Percentiles rank a stretch among this genome's conserved stretches.
These are phyloP conservation scores for Aulographum hederae DNA, from an alignment of 2,329 filamentous ascomycete genomes.

Conservation along the genomic window DNA sequence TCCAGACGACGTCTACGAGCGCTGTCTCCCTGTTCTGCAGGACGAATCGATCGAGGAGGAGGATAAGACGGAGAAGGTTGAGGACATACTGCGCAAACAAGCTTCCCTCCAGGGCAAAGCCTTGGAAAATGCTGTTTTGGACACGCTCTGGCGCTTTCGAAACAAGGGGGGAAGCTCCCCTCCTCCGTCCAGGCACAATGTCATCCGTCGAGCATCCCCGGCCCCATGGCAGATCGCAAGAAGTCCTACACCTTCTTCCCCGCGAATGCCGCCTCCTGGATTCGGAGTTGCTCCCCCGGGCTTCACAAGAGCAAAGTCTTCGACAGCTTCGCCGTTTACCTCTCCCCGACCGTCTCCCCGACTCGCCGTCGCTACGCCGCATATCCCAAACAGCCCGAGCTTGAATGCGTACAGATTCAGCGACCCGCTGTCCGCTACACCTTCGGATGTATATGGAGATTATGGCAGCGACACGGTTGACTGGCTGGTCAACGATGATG, in stretches of 20 bases:
- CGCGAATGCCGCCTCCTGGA: slow-evolving; percentile 64
- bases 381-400: slow-evolving; percentile 83
- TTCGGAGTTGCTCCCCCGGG: slow-evolving; percentile 54
- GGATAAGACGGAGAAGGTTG: slow-evolving; percentile 82
- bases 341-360: slow-evolving; percentile 86
- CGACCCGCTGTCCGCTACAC: slow-evolving; percentile 53
- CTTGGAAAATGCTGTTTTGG: slow-evolving; percentile 78
- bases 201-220: slow-evolving; percentile 78
- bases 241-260: slow-evolving; percentile 64
- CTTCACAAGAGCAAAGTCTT: slow-evolving; percentile 60
- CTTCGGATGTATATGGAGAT: slow-evolving; percentile 67
- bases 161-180: slow-evolving; percentile 49
- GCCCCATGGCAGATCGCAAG: slow-evolving; percentile 75
- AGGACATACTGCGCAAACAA: slow-evolving; percentile 66
- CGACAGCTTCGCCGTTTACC: slow-evolving; percentile 72
- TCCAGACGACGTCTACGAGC: slow-evolving; percentile 79
- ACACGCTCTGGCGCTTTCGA: slow-evolving; percentile 75
- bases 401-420: slow-evolving; percentile 93
- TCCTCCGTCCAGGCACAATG: slow-evolving; percentile 70
- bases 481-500: slow-evolving; percentile 84
- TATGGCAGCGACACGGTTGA: slow-evolving; percentile 89
- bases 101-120: slow-evolving; percentile 56
- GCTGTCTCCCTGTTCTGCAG: slow-evolving; percentile 76
- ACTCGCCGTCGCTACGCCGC: slow-evolving; percentile 68
- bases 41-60: slow-evolving; percentile 74